A percentile compares a stretch with the other conserved stretches of the same genome.
Conservation (phyloP, 2,329 filamentous ascomycete genomes). For the Botrytis byssoidea region DNA sequence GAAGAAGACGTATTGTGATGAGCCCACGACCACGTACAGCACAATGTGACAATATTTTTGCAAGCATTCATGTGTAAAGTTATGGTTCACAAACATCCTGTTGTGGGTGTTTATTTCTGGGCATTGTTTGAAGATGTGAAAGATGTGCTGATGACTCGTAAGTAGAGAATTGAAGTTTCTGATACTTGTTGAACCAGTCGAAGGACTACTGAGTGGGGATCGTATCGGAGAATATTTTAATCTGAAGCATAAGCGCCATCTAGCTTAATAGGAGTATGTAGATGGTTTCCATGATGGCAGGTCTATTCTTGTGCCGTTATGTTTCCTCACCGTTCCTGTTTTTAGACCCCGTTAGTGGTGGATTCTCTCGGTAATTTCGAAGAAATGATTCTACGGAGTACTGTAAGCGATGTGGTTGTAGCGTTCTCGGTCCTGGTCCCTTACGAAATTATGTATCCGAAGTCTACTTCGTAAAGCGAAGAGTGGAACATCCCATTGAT, state of each 20-base stretch:
- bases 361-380: constrained; percentile 10
- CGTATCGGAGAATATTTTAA: constrained; percentile 21
- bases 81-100: constrained; percentile 20
- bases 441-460: constrained; percentile 8
- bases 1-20: constrained; percentile 13
- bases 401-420: constrained; percentile 14
- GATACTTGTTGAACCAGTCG: constrained; percentile 1
- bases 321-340: constrained; percentile 7
- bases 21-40: constrained; percentile 2
- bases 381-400: not conserved
- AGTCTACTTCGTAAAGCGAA: not conserved
- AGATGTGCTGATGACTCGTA: constrained; percentile 18
- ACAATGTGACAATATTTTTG: constrained; percentile 10
- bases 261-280: not conserved
- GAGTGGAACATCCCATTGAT: not conserved
- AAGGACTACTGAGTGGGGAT: constrained; percentile 14
- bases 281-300: constrained; percentile 6
- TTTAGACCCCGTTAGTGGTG: constrained; percentile 7
- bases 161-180: not conserved
- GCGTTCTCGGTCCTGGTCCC: not conserved
- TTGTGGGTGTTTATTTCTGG: constrained; percentile 14
- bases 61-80: constrained; percentile 8
- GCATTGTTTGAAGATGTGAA: constrained; percentile 19
- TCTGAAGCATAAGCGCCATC: constrained; percentile 21
- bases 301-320: not conserved